Base-by-base conservation (phyloP, 768 basidiomycete genomes). In the Suillus subalutaceus region DNA sequence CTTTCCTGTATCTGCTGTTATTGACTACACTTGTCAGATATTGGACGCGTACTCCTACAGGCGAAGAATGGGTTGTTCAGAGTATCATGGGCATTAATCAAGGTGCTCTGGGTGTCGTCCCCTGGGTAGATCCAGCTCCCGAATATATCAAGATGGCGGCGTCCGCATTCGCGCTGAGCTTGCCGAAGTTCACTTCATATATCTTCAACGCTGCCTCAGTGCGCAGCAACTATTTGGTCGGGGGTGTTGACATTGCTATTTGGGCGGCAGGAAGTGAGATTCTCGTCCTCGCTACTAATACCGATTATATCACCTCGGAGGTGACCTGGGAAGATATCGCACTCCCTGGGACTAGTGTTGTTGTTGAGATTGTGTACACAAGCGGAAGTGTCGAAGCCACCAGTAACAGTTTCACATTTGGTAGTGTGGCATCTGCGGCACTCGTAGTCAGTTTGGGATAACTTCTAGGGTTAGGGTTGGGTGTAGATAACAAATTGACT, bases 1-100 rank as follows among this genome's bases (percentile, higher is more conserved):
- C 55, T n/a, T 41, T 26, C 8, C 6, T 12, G 10, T 20, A 57
- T 68, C 40, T 44, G 9, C 37, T 58, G n/a, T 18, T 32, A n/a
- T 15, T 43, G 62, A 12, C 81, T 81, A 81, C 12, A 44, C 16
- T 37, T 37, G 77, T 77, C 46, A 85, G 85, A 77, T 91, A 78
- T 68, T 91, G 90, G 90, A 73, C 78, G 71, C 81, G 87, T 6
- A 77, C 74, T 55, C 92, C 92, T 0, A 91, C 89, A 0, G 90
- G 91, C 9, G 79, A 83, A 63, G 90, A 93, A 72, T 92, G 85
- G 73, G 80, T 91, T 18, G 84, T 91, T 4, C 80, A 91, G 76
- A 84, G 82, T 68, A 81, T 90, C 41, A 72, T 92, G 20, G 87
- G 84, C 1, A 87, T 92, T 72, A 92, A 90, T 67, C 90, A 92